Percentiles rank a stretch among this genome's conserved stretches.
Evolutionary conservation across 2,329 filamentous ascomycete genomes (phyloP).

Genomic region (Aspergillus aculeatinus): DNA sequence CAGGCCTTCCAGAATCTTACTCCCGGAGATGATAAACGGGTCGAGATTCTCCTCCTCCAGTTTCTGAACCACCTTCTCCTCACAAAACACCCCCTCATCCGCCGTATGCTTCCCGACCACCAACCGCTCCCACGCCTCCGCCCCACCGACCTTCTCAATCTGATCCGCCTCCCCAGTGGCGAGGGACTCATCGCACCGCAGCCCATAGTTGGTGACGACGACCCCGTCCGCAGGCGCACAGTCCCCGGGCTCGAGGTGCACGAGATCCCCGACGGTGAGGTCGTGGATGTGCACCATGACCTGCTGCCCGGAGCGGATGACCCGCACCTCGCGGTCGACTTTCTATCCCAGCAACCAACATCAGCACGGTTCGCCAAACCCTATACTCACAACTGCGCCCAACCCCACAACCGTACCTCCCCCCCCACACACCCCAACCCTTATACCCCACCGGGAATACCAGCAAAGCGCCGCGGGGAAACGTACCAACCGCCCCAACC

Average conservation of each 20-base stretch:
- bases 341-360: constrained; percentile 52
- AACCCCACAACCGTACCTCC: no score
- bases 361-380: constrained; percentile 39
- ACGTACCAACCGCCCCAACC: constrained; percentile 61
- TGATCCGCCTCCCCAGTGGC: constrained; percentile 70
- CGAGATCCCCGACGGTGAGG: constrained; percentile 64
- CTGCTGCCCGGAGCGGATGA: constrained; percentile 63
- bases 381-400: no score
- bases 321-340: constrained; percentile 61
- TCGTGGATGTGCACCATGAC: constrained; percentile 62
- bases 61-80: constrained; percentile 33
- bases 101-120: constrained; percentile 3
- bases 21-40: constrained; percentile 75
- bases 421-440: no score
- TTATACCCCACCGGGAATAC: no score
- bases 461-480: no score
- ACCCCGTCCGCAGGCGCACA: constrained; percentile 67
- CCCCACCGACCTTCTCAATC: constrained; percentile 58
- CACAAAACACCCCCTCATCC: background rate
- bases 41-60: constrained; percentile 41
- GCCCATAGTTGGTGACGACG: constrained; percentile 61
- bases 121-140: constrained; percentile 50
- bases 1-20: constrained; percentile 71
- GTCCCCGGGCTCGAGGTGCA: constrained; percentile 66
- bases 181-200: constrained; percentile 69